A percentile compares a stretch with the other conserved stretches of the same genome.
These are phyloP conservation scores for Phaeomoniella chlamydospora DNA, from an alignment of 2,329 filamentous ascomycete species.

Conservation along the genomic window DNA sequence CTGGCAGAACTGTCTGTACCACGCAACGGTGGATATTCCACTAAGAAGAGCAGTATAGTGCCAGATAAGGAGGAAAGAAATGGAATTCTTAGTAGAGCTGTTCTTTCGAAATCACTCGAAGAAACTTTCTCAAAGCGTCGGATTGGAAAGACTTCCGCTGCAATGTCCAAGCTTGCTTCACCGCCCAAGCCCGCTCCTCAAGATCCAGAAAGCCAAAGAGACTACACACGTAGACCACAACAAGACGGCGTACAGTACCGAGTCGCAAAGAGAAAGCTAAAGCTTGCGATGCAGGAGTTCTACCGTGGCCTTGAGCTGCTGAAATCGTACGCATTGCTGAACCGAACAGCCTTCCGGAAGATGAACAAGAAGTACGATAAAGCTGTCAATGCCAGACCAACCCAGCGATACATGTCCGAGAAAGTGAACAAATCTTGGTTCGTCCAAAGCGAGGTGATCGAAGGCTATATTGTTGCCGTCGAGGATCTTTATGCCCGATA, in stretches of 20 bases:
- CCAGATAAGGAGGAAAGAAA: constrained; percentile 13
- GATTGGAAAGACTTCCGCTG: constrained; percentile 42
- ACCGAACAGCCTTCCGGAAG: constrained; percentile 87
- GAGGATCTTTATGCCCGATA: constrained; percentile 92
- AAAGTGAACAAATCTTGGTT: constrained; percentile 87
- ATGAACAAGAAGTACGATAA: constrained; percentile 99
- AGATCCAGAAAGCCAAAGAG: constrained; percentile 22
- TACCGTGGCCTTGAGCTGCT: constrained; percentile 84
- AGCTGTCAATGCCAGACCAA: constrained; percentile 61
- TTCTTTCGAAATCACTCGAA: constrained; percentile 25
- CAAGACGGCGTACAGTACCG: constrained; percentile 59
- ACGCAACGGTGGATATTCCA: constrained; percentile 22
- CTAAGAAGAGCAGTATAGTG: constrained; percentile 6
- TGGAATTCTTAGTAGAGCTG: constrained; percentile 14
- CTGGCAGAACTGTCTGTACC: constrained; percentile 52
- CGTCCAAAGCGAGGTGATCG: constrained; percentile 73
- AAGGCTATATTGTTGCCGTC: constrained; percentile 62
- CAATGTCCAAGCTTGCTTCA: constrained; percentile 28
- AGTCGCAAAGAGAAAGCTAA: constrained; percentile 80
- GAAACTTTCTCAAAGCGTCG: constrained; percentile 27
- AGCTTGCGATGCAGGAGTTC: constrained; percentile 80
- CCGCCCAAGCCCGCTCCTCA: constrained; percentile 19
- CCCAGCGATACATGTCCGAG: constrained; percentile 73
- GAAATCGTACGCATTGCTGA: constrained; percentile 80
- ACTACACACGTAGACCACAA: constrained; percentile 33